A percentile compares a stretch with the other conserved stretches of the same genome.
Evolutionary conservation across 257 asterid genomes (phyloP).

Genomic region (Jacaranda mimosifolia): DNA sequence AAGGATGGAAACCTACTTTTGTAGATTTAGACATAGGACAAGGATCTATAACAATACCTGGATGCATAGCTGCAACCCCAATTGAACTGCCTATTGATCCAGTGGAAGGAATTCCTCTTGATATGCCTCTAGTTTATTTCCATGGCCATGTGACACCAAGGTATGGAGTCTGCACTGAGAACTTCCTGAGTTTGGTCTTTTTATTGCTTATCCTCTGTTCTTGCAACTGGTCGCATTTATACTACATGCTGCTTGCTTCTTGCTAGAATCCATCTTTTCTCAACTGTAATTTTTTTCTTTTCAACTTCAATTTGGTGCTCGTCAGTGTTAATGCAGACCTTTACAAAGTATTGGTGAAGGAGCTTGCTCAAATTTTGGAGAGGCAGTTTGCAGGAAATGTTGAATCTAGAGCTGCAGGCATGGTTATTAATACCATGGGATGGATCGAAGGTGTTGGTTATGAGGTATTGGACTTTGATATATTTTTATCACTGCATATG

Average conservation of each 20-base stretch:
- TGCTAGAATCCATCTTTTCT: slow-evolving; percentile 6
- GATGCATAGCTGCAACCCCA: slow-evolving; percentile 95
- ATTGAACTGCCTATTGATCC: slow-evolving; percentile 95
- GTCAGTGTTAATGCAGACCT: slow-evolving; percentile 87
- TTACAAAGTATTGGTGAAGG: slow-evolving; percentile 89
- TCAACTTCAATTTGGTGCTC: slow-evolving; percentile 42
- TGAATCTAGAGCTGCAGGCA: slow-evolving; percentile 96
- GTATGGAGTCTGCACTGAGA: slow-evolving; percentile 43
- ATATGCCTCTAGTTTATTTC: slow-evolving; percentile 96
- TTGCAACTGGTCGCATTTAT: slow-evolving; percentile 12
- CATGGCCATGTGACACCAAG: slow-evolving; percentile 91
- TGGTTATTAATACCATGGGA: slow-evolving; percentile 98
- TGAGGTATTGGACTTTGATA: slow-evolving; percentile 63
- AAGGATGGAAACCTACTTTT: slow-evolving; percentile 99
- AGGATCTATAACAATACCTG: slow-evolving; percentile 96
- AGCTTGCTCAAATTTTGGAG: slow-evolving; percentile 88
- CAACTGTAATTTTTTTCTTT: slow-evolving; percentile 14
- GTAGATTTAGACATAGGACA: slow-evolving; percentile 98
- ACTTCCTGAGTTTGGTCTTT: slow-evolving; percentile 16
- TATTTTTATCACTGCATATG: not conserved
- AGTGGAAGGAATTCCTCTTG: slow-evolving; percentile 97
- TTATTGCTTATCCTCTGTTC: not conserved
- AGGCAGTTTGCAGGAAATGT: slow-evolving; percentile 81
- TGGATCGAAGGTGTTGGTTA: slow-evolving; percentile 97
- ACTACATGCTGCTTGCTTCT: not conserved